Evolutionary conservation across 805 yeast genomes (phyloP), one percentile per base, ranked within the genome.

Genomic region (Suhomyces xylopsoci): DNA sequence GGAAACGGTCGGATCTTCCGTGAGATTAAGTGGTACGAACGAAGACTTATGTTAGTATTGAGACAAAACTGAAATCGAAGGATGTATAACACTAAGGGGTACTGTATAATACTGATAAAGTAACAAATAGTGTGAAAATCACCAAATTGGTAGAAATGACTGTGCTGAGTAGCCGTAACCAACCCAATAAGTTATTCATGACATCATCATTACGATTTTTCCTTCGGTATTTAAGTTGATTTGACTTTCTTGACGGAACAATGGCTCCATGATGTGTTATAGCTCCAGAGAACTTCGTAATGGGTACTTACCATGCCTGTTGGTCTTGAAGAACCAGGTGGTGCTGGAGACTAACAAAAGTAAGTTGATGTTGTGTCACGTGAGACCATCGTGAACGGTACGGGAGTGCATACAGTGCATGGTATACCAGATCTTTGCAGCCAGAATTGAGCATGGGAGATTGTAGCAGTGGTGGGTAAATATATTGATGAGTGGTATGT

Each of bases 1-100:
- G 34, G 81, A 74, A 17, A 69, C 70, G 5, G 80, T 69, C 48
- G 87, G 89, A 62, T 88, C 96, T 52, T 87, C 93, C 41, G 81
- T 81, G 45, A 86, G 70, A 62, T 93, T 93, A 44, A 92, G 77
- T 1, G 98, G 96, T 30, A 85, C 78, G 66, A 93, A 92, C 2
- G 84, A 74, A 20, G 92, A 85, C 86, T 48, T 19, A 46, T 25
- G 50, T 47, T 38, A 47, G 50, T 24, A 24, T 42, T 28, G 32
- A 10, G 4, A 22, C 7, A 22, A 22, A 4, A 22, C 25, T 22
- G 7, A 22, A 22, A 22, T 22, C 5, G 25, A 22, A 22, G 6
- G 25, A 4, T 22, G 25, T 6, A 1, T 22, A 22, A 22, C 25
- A 6, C 6, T 22, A 4, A 1, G 32, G n/a, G 12, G 32, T 3